These are phyloP conservation scores for Fistulinella staudtii DNA, from an alignment of 1,284 basidiomycete genomes.

Conservation along the genomic window DNA sequence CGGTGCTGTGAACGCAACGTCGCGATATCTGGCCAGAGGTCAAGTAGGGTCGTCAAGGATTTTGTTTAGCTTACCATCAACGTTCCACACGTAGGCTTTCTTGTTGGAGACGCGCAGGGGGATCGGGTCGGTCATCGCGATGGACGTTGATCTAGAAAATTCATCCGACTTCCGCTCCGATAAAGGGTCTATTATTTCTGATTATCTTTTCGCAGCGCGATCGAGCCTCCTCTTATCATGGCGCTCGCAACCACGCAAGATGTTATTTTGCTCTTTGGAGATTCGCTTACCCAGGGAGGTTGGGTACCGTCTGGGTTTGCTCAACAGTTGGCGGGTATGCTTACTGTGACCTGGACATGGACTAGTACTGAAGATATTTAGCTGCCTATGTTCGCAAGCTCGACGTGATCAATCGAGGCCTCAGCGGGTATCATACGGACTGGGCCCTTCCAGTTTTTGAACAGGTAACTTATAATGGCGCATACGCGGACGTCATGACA, in stretches of 20 bases:
- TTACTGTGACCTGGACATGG: not conserved
- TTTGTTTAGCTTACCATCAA: slow-evolving; percentile 52
- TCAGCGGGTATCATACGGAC: slow-evolving; percentile 78
- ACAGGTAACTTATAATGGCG: slow-evolving; percentile 44
- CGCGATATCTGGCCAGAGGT: slow-evolving; percentile 61
- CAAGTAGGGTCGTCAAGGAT: not conserved
- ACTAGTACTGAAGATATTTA: slow-evolving; percentile 28
- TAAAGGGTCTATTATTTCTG: too few relatives aligned
- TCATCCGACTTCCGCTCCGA: slow-evolving; percentile 1
- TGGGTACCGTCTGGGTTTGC: slow-evolving; percentile 61
- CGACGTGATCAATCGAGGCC: slow-evolving; percentile 81
- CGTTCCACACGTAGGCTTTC: slow-evolving; percentile 74
- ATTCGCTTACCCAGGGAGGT: slow-evolving; percentile 67
- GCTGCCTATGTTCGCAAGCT: slow-evolving; percentile 75
- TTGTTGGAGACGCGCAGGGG: slow-evolving; percentile 63
- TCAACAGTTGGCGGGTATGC: slow-evolving; percentile 58
- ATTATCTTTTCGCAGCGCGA: too few relatives aligned
- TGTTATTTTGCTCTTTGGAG: slow-evolving; percentile 69
- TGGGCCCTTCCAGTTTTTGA: slow-evolving; percentile 80
- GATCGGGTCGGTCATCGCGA: slow-evolving; percentile 25
- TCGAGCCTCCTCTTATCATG: too few relatives aligned
- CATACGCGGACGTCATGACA: not conserved
- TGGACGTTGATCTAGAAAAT: slow-evolving; percentile 5
- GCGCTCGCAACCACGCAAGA: slow-evolving; percentile 25
- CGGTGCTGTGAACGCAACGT: slow-evolving; percentile 74